A percentile compares a stretch with the other conserved stretches of the same genome.
These are phyloP conservation scores for Somion occarium DNA, from an alignment of 1,284 basidiomycete genomes.

Conservation along the genomic window DNA sequence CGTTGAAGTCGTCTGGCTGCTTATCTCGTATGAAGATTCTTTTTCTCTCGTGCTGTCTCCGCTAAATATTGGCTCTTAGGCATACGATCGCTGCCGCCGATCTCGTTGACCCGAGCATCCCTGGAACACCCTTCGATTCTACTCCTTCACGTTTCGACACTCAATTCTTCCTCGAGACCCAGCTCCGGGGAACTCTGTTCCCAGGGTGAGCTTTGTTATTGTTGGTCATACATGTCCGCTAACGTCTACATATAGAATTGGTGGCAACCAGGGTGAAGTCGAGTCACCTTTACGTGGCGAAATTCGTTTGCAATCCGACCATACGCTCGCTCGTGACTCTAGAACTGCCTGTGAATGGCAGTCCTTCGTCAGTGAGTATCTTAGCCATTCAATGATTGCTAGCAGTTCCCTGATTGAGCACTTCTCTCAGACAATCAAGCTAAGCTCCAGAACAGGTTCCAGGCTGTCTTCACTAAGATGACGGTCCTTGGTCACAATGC, in stretches of 20 bases:
- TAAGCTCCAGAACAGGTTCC: constrained; percentile 24
- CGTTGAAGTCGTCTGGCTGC: constrained; percentile 3
- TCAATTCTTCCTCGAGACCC: constrained; percentile 28
- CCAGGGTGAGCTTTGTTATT: constrained; percentile 5
- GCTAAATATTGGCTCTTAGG: not conserved
- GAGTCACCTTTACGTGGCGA: constrained; percentile 14
- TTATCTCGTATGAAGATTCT: not conserved
- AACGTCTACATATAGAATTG: constrained; percentile 2
- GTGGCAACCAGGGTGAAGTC: too few relatives aligned
- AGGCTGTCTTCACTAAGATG: constrained; percentile 28
- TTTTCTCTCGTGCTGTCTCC: constrained; percentile 5
- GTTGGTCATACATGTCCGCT: not conserved
- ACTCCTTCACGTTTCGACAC: constrained; percentile 26
- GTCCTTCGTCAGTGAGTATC: too few relatives aligned
- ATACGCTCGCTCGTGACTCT: too few relatives aligned
- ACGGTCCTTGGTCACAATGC: constrained; percentile 27
- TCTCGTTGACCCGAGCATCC: constrained; percentile 21
- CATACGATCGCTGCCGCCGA: constrained; percentile 23
- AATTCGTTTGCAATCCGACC: constrained; percentile 17
- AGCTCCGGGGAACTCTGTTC: constrained; percentile 16
- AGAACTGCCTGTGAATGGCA: too few relatives aligned
- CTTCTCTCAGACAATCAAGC: constrained; percentile 22
- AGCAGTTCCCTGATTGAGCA: not conserved
- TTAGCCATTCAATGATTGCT: not conserved
- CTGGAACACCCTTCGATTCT: constrained; percentile 27